Evolutionary conservation across 805 yeast species (phyloP).

Genomic region (Myxozyma sirexii): DNA sequence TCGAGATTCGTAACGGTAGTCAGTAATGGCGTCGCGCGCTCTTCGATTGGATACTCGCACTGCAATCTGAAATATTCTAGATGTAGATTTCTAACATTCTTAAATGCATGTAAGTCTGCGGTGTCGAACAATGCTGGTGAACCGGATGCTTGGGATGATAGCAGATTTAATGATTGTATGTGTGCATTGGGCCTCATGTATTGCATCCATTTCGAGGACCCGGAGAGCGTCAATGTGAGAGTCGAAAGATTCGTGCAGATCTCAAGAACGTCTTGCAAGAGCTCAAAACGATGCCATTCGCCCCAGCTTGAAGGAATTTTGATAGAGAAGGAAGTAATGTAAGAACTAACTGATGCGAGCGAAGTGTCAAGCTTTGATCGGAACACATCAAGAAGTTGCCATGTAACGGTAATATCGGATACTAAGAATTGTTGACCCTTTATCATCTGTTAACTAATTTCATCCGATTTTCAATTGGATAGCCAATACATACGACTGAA

Average conservation of each 20-base stretch:
- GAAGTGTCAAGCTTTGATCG: slow-evolving; percentile 6
- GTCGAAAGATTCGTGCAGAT: slow-evolving; percentile 12
- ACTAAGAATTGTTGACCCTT: slow-evolving; percentile 32
- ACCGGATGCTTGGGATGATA: slow-evolving; percentile 15
- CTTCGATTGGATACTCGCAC: slow-evolving; percentile 27
- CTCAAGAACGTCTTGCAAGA: slow-evolving; percentile 16
- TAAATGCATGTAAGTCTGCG: slow-evolving; percentile 25
- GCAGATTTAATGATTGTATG: slow-evolving; percentile 10
- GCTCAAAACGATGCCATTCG: slow-evolving; percentile 33
- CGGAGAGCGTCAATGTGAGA: slow-evolving; percentile 25
- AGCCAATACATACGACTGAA: slow-evolving; percentile 15
- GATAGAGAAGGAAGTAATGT: slow-evolving; percentile 25
- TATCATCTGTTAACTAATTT: neutral
- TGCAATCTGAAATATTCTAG: slow-evolving; percentile 27
- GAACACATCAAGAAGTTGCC: slow-evolving; percentile 27
- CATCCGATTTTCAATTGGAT: neutral
- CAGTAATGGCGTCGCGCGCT: slow-evolving; percentile 17
- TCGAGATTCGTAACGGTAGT: slow-evolving; percentile 15
- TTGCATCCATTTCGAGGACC: slow-evolving; percentile 32
- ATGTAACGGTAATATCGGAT: slow-evolving; percentile 18
- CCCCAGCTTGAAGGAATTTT: slow-evolving; percentile 32
- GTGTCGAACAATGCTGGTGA: slow-evolving; percentile 25
- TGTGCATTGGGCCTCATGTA: slow-evolving; percentile 18
- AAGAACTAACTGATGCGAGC: slow-evolving; percentile 8
- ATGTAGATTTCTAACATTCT: slow-evolving; percentile 9